phyloP scores from a whole-genome alignment of 208 protist genomes.

The Leishmania guyanensis region DNA sequence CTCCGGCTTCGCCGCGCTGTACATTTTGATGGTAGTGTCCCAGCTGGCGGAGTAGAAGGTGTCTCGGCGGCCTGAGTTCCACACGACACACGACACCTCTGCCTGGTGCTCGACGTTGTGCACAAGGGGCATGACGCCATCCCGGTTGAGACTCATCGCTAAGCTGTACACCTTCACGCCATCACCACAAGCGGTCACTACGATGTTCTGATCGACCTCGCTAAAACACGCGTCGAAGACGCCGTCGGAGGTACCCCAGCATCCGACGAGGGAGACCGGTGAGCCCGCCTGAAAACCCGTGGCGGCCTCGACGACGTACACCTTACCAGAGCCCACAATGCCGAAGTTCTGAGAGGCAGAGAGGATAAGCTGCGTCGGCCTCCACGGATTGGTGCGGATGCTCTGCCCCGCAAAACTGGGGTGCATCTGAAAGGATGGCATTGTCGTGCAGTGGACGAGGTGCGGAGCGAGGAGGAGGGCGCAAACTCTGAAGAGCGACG shows the following conservation, averaged over 20 bases:
- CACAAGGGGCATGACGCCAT: slow-evolving; percentile 73
- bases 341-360: slow-evolving; percentile 85
- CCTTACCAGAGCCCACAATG: slow-evolving; percentile 85
- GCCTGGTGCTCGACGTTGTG: slow-evolving; percentile 78
- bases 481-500: background rate
- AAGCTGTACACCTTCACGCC: slow-evolving; percentile 89
- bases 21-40: slow-evolving; percentile 85
- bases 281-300: slow-evolving; percentile 50
- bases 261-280: slow-evolving; percentile 65
- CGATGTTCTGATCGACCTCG: slow-evolving; percentile 76
- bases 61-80: slow-evolving; percentile 72
- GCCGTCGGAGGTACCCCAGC: slow-evolving; percentile 85
- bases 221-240: slow-evolving; percentile 89
- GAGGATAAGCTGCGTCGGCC: slow-evolving; percentile 80
- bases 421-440: slow-evolving; percentile 90
- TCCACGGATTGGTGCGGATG: slow-evolving; percentile 85
- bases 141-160: slow-evolving; percentile 68
- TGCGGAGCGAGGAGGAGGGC: background rate
- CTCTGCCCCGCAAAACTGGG: slow-evolving; percentile 83
- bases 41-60: slow-evolving; percentile 85
- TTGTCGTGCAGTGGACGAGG: slow-evolving; percentile 12
- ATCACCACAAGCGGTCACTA: slow-evolving; percentile 86
- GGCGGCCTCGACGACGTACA: slow-evolving; percentile 84
- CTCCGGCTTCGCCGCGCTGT: slow-evolving; percentile 66
- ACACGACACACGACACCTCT: slow-evolving; percentile 83